Conservation (phyloP, 2,329 filamentous ascomycete genomes). For the Fusarium austroafricanum region DNA sequence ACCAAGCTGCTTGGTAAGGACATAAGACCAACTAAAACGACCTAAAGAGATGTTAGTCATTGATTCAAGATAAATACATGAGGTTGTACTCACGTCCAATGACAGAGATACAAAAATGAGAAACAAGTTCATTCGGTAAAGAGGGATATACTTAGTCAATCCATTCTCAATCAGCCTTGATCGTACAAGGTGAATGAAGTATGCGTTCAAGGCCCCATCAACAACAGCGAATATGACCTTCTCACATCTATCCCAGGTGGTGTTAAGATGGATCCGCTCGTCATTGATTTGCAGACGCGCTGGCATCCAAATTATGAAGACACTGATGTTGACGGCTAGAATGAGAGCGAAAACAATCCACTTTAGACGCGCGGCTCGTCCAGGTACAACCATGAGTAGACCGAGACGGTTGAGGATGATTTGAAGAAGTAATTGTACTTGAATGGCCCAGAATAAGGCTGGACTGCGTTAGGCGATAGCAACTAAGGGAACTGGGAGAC, state of each 20-base stretch:
- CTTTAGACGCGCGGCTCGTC: conserved; percentile 54
- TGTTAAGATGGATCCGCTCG: conserved; percentile 58
- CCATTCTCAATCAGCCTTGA: conserved; percentile 59
- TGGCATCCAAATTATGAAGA: conserved; percentile 67
- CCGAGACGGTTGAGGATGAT: conserved; percentile 66
- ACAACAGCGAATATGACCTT: conserved; percentile 63
- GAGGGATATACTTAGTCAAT: conserved; percentile 59
- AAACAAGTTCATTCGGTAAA: conserved; percentile 52
- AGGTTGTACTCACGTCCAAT: conserved; percentile 36
- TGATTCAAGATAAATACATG: accelerated
- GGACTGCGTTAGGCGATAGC: neutral
- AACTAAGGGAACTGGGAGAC: neutral
- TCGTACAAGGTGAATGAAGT: conserved; percentile 61
- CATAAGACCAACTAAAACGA: conserved; percentile 46
- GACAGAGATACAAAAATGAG: conserved; percentile 45
- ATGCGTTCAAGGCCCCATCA: conserved; percentile 61
- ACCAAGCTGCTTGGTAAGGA: conserved; percentile 44
- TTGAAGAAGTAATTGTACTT: conserved; percentile 63
- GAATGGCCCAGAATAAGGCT: conserved; percentile 52
- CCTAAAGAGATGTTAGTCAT: neutral
- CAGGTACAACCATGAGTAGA: conserved; percentile 57
- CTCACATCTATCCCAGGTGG: conserved; percentile 64
- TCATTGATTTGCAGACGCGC: conserved; percentile 58
- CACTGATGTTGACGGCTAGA: conserved; percentile 61
- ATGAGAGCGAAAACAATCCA: conserved; percentile 59